Conservation (phyloP, 768 basidiomycete genomes). For the Coprinopsis marcescibilis region DNA sequence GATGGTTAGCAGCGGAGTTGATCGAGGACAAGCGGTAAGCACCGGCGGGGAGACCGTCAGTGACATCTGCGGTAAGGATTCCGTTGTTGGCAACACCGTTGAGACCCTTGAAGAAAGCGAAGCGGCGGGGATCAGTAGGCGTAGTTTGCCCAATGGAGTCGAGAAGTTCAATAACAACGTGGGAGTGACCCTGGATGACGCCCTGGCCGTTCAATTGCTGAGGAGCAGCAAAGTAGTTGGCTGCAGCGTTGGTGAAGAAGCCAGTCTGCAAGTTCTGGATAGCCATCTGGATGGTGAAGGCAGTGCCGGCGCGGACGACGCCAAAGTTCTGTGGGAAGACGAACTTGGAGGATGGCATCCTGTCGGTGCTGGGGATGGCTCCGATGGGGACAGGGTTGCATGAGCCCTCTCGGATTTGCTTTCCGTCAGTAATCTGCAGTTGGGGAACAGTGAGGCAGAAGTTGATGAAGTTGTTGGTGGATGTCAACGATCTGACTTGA, state of each 20-base stretch:
- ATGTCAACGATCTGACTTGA: constrained; percentile 46
- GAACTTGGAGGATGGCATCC: constrained; percentile 48
- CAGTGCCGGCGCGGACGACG: constrained; percentile 32
- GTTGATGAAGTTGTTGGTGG: constrained; percentile 65
- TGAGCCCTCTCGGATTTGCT: constrained; percentile 40
- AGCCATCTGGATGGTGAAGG: constrained; percentile 38
- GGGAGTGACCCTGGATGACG: constrained; percentile 47
- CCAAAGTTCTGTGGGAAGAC: constrained; percentile 34
- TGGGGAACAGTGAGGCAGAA: constrained; percentile 37
- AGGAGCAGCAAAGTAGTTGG: constrained; percentile 46
- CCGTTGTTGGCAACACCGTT: constrained; percentile 47
- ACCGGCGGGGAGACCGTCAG: constrained; percentile 49
- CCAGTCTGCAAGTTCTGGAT: constrained; percentile 36
- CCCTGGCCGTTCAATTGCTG: constrained; percentile 40
- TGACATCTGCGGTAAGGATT: constrained; percentile 38
- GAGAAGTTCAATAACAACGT: constrained; percentile 49
- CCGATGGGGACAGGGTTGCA: constrained; percentile 53
- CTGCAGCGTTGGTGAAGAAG: constrained; percentile 45
- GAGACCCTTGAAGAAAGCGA: constrained; percentile 63
- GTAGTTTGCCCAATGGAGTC: constrained; percentile 34
- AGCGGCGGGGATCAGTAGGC: constrained; percentile 42
- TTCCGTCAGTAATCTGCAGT: constrained; percentile 47
- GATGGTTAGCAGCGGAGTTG: constrained; percentile 45
- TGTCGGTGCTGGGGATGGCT: constrained; percentile 34
- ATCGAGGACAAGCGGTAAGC: constrained; percentile 53